phyloP scores from a whole-genome alignment of 1,139 yeast species.

The Kodamaea suecica region DNA sequence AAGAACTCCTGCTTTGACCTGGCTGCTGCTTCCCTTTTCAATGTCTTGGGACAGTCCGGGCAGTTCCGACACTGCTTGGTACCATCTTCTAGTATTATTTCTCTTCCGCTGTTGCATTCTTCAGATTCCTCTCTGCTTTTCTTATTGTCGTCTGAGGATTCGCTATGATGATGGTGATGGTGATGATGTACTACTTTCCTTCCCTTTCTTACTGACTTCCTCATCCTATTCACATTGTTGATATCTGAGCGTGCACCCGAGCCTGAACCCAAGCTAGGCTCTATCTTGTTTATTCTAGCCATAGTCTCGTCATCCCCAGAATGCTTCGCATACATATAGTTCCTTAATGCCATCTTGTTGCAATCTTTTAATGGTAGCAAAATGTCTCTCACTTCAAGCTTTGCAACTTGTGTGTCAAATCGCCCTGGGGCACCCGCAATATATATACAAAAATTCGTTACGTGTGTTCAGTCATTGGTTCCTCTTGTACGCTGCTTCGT shows the following conservation, averaged over 20 bases:
- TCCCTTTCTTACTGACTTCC: slow-evolving; percentile 3
- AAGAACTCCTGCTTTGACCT: slow-evolving; percentile 1
- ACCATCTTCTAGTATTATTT: slow-evolving; percentile 20
- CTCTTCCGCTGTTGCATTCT: slow-evolving; percentile 19
- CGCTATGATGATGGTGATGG: no score
- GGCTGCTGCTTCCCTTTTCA: not conserved
- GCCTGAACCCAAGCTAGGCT: not conserved
- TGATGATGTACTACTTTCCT: slow-evolving; percentile 1
- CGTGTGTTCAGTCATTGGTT: no score
- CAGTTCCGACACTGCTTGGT: slow-evolving; percentile 25
- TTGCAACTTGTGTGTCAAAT: no score
- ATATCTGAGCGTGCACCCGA: no score
- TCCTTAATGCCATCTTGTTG: slow-evolving; percentile 46
- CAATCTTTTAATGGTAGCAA: not conserved
- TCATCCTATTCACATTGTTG: slow-evolving; percentile 1
- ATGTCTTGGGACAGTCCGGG: slow-evolving; percentile 26
- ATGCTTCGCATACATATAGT: slow-evolving; percentile 44
- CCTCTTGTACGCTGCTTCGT: no score
- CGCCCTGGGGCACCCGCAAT: no score
- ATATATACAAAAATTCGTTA: no score
- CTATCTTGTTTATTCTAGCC: slow-evolving; percentile 23
- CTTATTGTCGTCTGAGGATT: no score
- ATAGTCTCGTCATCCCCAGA: slow-evolving; percentile 21
- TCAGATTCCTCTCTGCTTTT: slow-evolving; percentile 1
- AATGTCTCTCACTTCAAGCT: no score